Evolutionary conservation across 768 basidiomycete species (phyloP).

Genomic region (Gautieria morchelliformis): DNA sequence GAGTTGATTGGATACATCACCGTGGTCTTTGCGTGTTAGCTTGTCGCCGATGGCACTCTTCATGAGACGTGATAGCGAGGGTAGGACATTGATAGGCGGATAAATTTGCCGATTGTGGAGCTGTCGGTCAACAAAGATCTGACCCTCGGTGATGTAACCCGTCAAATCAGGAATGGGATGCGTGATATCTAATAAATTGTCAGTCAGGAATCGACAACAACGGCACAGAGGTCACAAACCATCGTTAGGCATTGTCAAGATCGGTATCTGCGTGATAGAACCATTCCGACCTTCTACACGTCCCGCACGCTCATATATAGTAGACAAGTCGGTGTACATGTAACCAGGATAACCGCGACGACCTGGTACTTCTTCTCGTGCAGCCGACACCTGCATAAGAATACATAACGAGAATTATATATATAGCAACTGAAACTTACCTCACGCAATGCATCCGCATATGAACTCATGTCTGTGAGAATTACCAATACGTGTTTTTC

Average conservation of each 20-base stretch:
- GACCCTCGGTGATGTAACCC: slow-evolving; percentile 98
- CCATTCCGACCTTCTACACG: slow-evolving; percentile 97
- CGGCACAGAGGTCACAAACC: slow-evolving; percentile 41
- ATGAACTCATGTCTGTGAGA: slow-evolving; percentile 98
- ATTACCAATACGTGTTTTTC: slow-evolving; percentile 99
- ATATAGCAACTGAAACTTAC: slow-evolving; percentile 35
- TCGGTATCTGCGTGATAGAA: slow-evolving; percentile 99
- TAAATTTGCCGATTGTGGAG: slow-evolving; percentile 96
- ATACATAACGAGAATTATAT: slow-evolving; percentile 1
- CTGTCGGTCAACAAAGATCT: slow-evolving; percentile 97
- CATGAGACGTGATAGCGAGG: slow-evolving; percentile 98
- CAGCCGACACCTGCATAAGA: slow-evolving; percentile 75
- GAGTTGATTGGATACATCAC: slow-evolving; percentile 98
- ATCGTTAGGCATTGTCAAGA: slow-evolving; percentile 99
- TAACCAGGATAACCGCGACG: slow-evolving; percentile 98
- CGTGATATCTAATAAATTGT: slow-evolving; percentile 73
- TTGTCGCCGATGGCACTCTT: slow-evolving; percentile 99
- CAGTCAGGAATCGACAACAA: slow-evolving; percentile 3
- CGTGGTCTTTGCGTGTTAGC: slow-evolving; percentile 95
- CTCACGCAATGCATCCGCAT: slow-evolving; percentile 93
- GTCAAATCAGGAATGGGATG: slow-evolving; percentile 99
- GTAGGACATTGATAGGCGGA: slow-evolving; percentile 98
- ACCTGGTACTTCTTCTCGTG: slow-evolving; percentile 97
- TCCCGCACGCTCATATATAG: slow-evolving; percentile 98
- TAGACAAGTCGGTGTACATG: slow-evolving; percentile 99